phyloP scores from a whole-genome alignment of 129 eudicot species.

The Artemisia argyi region DNA sequence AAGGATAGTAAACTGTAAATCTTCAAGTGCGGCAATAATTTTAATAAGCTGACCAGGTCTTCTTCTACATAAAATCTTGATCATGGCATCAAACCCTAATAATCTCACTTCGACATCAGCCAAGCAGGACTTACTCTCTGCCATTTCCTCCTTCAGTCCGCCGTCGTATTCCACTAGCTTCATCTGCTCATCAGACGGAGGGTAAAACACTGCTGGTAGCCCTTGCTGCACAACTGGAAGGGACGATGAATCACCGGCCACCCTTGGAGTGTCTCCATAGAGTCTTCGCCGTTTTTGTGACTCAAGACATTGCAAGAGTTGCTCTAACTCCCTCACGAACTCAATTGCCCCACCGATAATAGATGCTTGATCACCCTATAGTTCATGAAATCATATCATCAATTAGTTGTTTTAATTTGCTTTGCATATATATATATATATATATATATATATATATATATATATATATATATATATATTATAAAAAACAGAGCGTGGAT shows the following conservation, averaged over 20 bases:
- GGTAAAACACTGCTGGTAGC: conserved; percentile 24
- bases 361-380: conserved; percentile 93
- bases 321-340: conserved; percentile 90
- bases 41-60: conserved; percentile 89
- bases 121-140: conserved; percentile 86
- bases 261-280: conserved; percentile 61
- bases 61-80: conserved; percentile 87
- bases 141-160: conserved; percentile 63
- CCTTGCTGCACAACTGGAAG: conserved; percentile 41
- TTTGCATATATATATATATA: too few species aligned
- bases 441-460: too few species aligned
- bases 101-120: conserved; percentile 92
- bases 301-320: conserved; percentile 92
- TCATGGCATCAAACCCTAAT: conserved; percentile 82
- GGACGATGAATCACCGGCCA: conserved; percentile 40
- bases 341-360: conserved; percentile 96
- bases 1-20: conserved; percentile 77
- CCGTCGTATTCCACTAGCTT: conserved; percentile 49
- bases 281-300: conserved; percentile 85
- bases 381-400: neutral
- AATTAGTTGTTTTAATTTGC: neutral
- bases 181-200: conserved; percentile 43
- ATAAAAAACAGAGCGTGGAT: too few species aligned
- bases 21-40: conserved; percentile 80
- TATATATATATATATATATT: too few species aligned